Percentiles rank a stretch among this genome's conserved stretches.
Conservation (phyloP, 2,329 filamentous ascomycete species). For the Eutypa lata region DNA sequence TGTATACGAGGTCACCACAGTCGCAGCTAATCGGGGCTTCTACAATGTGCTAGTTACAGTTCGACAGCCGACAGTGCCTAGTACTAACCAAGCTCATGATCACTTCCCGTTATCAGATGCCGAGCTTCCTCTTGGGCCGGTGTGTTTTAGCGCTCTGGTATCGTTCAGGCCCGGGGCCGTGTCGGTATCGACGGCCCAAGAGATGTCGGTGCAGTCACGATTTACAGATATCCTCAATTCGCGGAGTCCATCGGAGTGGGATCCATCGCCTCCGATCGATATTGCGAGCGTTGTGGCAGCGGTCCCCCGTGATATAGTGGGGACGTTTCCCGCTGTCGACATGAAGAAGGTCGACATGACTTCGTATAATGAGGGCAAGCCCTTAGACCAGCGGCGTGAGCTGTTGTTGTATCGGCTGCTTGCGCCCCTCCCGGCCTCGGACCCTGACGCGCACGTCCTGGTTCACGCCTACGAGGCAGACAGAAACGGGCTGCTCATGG, state of each 20-base stretch:
- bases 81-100: conserved; percentile 29
- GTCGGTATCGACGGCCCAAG: conserved; percentile 36
- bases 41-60: conserved; percentile 47
- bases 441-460: conserved; percentile 43
- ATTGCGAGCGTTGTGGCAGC: conserved; percentile 35
- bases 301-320: conserved; percentile 35
- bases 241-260: conserved; percentile 39
- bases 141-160: conserved; percentile 49
- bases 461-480: conserved; percentile 51
- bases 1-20: conserved; percentile 45
- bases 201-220: conserved; percentile 37
- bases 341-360: conserved; percentile 55
- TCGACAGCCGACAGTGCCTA: conserved; percentile 42
- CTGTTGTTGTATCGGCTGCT: conserved; percentile 48
- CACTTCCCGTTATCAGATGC: conserved; percentile 39
- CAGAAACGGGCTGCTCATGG: conserved; percentile 52
- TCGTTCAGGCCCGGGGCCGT: conserved; percentile 47
- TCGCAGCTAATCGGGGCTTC: conserved; percentile 46
- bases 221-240: conserved; percentile 39
- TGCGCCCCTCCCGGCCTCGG: conserved; percentile 36
- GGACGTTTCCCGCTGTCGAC: conserved; percentile 47
- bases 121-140: conserved; percentile 33
- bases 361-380: conserved; percentile 38
- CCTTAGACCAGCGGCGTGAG: conserved; percentile 44
- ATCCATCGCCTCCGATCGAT: conserved; percentile 43